A percentile compares a stretch with the other conserved stretches of the same genome.
These are phyloP conservation scores for Agroathelia rolfsii DNA, from an alignment of 1,284 basidiomycete genomes.

Conservation along the genomic window DNA sequence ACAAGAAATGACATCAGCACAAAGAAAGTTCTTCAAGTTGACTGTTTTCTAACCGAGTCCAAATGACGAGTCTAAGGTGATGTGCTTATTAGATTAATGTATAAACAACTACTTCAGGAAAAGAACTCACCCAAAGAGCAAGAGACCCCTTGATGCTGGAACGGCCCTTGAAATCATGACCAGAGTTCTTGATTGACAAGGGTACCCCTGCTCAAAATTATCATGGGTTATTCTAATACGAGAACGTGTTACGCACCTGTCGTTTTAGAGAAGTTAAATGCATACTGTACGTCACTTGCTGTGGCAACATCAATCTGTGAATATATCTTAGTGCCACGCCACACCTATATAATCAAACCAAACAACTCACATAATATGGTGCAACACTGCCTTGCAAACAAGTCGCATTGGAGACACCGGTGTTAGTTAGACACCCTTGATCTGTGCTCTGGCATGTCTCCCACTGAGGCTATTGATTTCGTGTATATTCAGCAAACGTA, in stretches of 20 bases:
- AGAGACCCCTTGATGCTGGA: conserved; percentile 22
- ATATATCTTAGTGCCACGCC: too few relatives aligned
- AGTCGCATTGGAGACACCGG: conserved; percentile 17
- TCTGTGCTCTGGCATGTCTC: conserved; percentile 18
- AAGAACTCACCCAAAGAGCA: conserved; percentile 22
- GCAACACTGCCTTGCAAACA: conserved; percentile 2
- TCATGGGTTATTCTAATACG: too few relatives aligned
- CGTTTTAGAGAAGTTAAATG: conserved; percentile 11
- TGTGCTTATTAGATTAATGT: background rate
- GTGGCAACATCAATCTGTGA: conserved; percentile 22
- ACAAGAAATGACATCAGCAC: conserved; percentile 3
- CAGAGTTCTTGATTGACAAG: conserved; percentile 12
- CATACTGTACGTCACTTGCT: conserved; percentile 10
- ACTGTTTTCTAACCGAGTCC: background rate
- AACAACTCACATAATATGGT: conserved; percentile 1
- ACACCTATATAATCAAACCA: too few relatives aligned
- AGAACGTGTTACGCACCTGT: too few relatives aligned
- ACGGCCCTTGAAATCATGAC: conserved; percentile 11
- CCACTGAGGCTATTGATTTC: conserved; percentile 22
- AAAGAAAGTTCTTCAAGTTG: conserved; percentile 6
- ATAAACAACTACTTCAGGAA: conserved; percentile 5
- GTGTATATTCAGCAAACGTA: too few relatives aligned
- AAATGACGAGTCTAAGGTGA: too few relatives aligned
- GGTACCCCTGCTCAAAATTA: too few relatives aligned
- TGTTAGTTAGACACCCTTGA: conserved; percentile 20